Conservation (phyloP, 768 basidiomycete species). For the Thelephora ganbajun region DNA sequence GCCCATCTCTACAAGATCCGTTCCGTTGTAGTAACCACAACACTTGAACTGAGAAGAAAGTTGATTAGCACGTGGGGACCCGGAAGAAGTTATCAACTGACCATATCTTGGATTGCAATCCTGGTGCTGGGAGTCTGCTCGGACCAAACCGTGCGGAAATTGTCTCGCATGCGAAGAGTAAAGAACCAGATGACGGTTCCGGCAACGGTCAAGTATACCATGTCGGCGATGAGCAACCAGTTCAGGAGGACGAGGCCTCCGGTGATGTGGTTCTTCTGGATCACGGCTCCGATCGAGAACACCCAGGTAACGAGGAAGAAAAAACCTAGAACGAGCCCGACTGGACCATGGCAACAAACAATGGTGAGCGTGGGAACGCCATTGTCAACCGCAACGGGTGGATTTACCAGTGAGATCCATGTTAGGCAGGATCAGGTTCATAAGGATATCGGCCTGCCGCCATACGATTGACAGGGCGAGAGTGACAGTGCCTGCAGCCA, state of each 20-base stretch:
- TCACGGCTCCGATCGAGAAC: slow-evolving; percentile 56
- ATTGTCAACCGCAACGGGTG: not conserved
- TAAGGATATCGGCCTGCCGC: slow-evolving; percentile 50
- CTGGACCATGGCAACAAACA: slow-evolving; percentile 23
- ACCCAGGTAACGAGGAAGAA: slow-evolving; percentile 51
- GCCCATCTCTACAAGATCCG: slow-evolving; percentile 43
- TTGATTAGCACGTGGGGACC: slow-evolving; percentile 1
- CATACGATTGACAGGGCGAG: slow-evolving; percentile 61
- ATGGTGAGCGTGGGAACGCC: not conserved
- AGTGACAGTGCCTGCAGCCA: slow-evolving; percentile 53
- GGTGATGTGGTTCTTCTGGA: slow-evolving; percentile 57
- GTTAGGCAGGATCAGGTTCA: slow-evolving; percentile 55
- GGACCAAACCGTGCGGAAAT: slow-evolving; percentile 49
- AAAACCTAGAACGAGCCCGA: slow-evolving; percentile 57
- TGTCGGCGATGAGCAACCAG: slow-evolving; percentile 55
- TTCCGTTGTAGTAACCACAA: slow-evolving; percentile 75
- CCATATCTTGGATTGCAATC: slow-evolving; percentile 59
- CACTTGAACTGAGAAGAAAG: slow-evolving; percentile 45
- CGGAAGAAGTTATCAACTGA: slow-evolving; percentile 19
- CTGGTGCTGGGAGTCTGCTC: slow-evolving; percentile 30
- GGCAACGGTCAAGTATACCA: slow-evolving; percentile 41
- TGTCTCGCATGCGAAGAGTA: slow-evolving; percentile 55
- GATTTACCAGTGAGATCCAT: slow-evolving; percentile 46
- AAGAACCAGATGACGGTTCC: slow-evolving; percentile 75
- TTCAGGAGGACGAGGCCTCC: slow-evolving; percentile 64